Evolutionary conservation across 495 filamentous ascomycete genomes (phyloP), one percentile per base, ranked within the genome.

Genomic region (Lichina pygmaea): DNA sequence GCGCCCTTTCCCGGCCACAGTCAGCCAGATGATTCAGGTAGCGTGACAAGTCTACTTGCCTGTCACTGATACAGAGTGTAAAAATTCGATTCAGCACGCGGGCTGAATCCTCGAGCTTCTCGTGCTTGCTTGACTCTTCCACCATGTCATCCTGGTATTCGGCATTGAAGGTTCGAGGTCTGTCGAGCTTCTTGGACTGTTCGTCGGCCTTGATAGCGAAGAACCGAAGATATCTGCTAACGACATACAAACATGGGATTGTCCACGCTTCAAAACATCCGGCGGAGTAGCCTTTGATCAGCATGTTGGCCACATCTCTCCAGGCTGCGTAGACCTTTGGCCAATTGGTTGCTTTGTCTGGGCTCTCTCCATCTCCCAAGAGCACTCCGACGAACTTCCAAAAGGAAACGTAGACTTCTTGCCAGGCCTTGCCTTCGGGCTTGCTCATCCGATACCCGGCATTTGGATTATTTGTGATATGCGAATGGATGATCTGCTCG

Each of bases 191-290:
- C 36, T 58, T 57, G 12, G 63, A 57, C 52, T 73, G 69, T 43
- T 68, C 66, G 54, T 95, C 89, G 34, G 91, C 84, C 53, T 77
- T 78, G 57, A 91, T 82, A 33, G 89, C 89, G 57, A 93, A 93
- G 10, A 73, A 58, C 34, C 91, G 68, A 47, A 97, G 59, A 54
- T 91, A 78, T 57, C 79, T 86, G 34, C 80, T 83, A 7, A 74
- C 72, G 9, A 74, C 68, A 51, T 94, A 94, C 46, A 97, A 64
- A 56, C 81, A 86, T 12, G 86, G 82, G 37, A 94, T 62, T 0
- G 83, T 85, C 85, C 85, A 95, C 15, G 78, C 73, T 34, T 77
- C 71, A 53, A 94, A 77, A 5, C 68, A 66, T 34, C 63, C 59
- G 45, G 63, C 73, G 8, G 67, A 70, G 57, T 92, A 93, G 3